Conservation (phyloP, 2,329 filamentous ascomycete genomes). For the Sporothrix pallida region DNA sequence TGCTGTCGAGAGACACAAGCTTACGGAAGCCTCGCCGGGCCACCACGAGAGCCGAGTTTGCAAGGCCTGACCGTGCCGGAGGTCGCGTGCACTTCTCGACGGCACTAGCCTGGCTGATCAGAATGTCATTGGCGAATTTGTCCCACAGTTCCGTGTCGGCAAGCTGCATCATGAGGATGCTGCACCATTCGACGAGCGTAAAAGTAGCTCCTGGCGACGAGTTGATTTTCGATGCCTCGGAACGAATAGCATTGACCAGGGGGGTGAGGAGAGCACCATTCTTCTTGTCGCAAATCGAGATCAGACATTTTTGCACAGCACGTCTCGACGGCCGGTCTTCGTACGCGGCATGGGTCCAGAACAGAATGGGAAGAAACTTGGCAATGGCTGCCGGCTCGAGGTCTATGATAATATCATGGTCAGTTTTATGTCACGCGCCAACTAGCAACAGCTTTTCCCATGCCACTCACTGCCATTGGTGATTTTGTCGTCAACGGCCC, state of each 20-base stretch:
- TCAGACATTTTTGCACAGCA: conserved; percentile 81
- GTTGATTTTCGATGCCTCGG: conserved; percentile 75
- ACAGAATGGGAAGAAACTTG: conserved; percentile 72
- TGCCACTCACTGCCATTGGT: conserved; percentile 56
- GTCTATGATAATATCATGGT: conserved; percentile 44
- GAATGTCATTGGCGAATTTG: conserved; percentile 67
- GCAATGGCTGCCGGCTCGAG: conserved; percentile 57
- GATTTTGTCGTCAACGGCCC: conserved; percentile 62
- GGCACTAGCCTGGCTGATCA: conserved; percentile 72
- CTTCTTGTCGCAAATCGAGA: conserved; percentile 62
- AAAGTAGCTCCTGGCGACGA: conserved; percentile 84
- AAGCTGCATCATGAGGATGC: conserved; percentile 75
- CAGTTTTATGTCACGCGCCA: not conserved
- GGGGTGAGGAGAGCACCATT: conserved; percentile 65
- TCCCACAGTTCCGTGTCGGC: conserved; percentile 67
- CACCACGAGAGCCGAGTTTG: conserved; percentile 74
- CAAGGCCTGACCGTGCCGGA: conserved; percentile 67
- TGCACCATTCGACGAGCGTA: conserved; percentile 89
- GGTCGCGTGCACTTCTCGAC: conserved; percentile 78
- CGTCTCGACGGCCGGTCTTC: conserved; percentile 81
- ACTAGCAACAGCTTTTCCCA: not conserved
- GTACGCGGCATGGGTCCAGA: conserved; percentile 87
- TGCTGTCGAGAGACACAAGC: conserved; percentile 65
- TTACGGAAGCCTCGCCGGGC: conserved; percentile 80
- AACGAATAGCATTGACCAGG: conserved; percentile 70